Base-by-base conservation (phyloP, 306 rosid species). In the Alnus rubra region DNA sequence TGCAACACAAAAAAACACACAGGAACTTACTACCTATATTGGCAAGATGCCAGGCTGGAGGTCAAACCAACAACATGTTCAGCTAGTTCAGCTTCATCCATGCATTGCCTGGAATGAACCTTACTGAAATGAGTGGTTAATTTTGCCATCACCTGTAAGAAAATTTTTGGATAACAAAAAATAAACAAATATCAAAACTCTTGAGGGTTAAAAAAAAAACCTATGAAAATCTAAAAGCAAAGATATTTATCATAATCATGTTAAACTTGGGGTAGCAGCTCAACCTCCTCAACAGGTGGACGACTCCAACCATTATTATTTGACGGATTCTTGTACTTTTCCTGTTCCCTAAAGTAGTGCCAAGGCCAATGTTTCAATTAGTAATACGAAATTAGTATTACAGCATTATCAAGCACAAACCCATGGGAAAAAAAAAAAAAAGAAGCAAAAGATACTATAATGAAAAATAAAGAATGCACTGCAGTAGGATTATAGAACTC, bases 1-100 rank as follows among this genome's bases (percentile, higher is more conserved):
- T 78, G 47, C 42, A n/a, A 45, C 12, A 31, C 33, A 82, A 74
- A 56, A 53, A 2, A 51, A 74, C 76, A 62, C 45, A 53, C 23
- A 71, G 69, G 67, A 69, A 65, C 51, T 79, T 67, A 81, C 75
- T 82, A 94, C 98, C 98, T 94, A 84, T 88, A 94, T 56, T 89
- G 98, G 81, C 97, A 94, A 84, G 97, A 94, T 28, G 98, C 97
- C 69, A 94, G 77, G 85, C 93, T 91, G 83, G 85, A 72, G 9
- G 97, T 94, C 93, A 94, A 87, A 80, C 97, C 98, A 85, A 82
- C 97, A 82, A 92, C 88, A 85, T 92, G 98, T 72, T 95, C 98
- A 69, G 98, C 95, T 75, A 92, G 81, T 85, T 94, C 98, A 78
- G 97, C 95, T 84, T 95, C 98, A 75, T 95, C 98, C 63, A 87